phyloP scores from a whole-genome alignment of 2,329 filamentous ascomycete species.

The Thermoascus crustaceus region DNA sequence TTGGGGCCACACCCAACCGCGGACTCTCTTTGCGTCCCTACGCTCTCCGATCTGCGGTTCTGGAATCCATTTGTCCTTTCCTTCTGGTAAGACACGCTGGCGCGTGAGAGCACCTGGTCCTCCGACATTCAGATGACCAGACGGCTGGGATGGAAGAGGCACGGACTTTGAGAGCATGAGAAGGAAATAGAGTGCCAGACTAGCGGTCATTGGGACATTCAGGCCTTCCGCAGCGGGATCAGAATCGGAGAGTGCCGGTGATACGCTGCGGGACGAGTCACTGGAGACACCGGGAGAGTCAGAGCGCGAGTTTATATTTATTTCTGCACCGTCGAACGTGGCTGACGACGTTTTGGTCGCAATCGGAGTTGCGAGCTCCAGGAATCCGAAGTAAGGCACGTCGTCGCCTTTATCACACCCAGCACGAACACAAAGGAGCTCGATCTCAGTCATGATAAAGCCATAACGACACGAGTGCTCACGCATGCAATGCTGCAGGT shows the following conservation, averaged over 20 bases:
- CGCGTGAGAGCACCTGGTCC: slow-evolving; percentile 50
- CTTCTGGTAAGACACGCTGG: slow-evolving; percentile 44
- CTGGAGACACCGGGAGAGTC: slow-evolving; percentile 23
- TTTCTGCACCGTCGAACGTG: slow-evolving; percentile 7
- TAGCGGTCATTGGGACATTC: slow-evolving; percentile 44
- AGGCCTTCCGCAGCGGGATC: slow-evolving; percentile 10
- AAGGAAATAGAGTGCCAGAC: slow-evolving; percentile 55
- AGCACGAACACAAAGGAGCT: slow-evolving; percentile 81
- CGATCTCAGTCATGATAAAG: slow-evolving; percentile 94
- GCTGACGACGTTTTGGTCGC: slow-evolving; percentile 40
- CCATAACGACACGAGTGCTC: slow-evolving; percentile 89
- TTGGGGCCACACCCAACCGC: slow-evolving; percentile 56
- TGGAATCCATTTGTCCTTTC: slow-evolving; percentile 55
- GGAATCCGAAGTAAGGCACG: slow-evolving; percentile 77
- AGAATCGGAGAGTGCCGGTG: slow-evolving; percentile 13
- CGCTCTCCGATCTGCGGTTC: slow-evolving; percentile 53
- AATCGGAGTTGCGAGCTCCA: slow-evolving; percentile 62
- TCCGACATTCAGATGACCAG: slow-evolving; percentile 54
- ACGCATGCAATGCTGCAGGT: slow-evolving; percentile 85
- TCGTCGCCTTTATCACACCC: slow-evolving; percentile 52
- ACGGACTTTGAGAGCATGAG: slow-evolving; percentile 58
- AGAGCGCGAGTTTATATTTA: slow-evolving; percentile 9
- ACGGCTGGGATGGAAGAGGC: slow-evolving; percentile 48
- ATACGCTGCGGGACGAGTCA: slow-evolving; percentile 19
- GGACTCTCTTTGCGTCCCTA: slow-evolving; percentile 50